Percentiles rank a stretch among this genome's conserved stretches.
Conservation (phyloP, 2,329 filamentous ascomycete species). For the Aspergillus sp. region DNA sequence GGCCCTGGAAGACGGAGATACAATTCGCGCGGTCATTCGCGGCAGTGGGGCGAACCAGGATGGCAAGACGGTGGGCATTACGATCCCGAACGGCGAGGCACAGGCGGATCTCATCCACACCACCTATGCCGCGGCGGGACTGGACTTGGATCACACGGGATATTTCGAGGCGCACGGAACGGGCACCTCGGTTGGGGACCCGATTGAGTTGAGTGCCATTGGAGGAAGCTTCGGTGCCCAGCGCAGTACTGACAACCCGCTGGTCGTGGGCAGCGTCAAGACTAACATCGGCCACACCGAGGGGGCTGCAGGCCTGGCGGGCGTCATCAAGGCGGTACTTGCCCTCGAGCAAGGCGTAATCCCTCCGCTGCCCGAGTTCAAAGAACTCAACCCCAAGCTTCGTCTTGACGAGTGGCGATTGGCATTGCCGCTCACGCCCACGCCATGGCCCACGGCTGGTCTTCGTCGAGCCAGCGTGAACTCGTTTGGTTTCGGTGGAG, state of each 20-base stretch:
- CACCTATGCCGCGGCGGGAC: constrained; percentile 28
- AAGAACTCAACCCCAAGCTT: constrained; percentile 43
- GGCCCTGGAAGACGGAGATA: constrained; percentile 48
- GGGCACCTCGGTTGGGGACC: constrained; percentile 31
- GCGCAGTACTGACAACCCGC: constrained; percentile 13
- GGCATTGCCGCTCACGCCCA: constrained; percentile 12
- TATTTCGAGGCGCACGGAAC: constrained; percentile 45
- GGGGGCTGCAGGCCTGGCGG: constrained; percentile 51
- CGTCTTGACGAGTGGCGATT: constrained; percentile 24
- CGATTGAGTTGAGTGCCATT: constrained; percentile 17
- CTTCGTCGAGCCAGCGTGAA: constrained; percentile 23
- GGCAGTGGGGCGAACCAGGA: constrained; percentile 30
- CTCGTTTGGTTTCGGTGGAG: constrained; percentile 30
- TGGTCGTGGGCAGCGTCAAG: constrained; percentile 32
- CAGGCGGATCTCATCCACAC: constrained; percentile 39
- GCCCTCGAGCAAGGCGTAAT: constrained; percentile 41
- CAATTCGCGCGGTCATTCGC: constrained; percentile 25
- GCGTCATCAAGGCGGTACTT: constrained; percentile 47
- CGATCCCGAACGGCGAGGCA: constrained; percentile 37
- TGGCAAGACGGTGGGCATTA: constrained; percentile 41
- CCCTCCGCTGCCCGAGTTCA: constrained; percentile 47
- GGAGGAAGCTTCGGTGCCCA: constrained; percentile 15
- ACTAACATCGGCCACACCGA: constrained; percentile 49
- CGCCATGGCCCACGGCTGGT: constrained; percentile 19
- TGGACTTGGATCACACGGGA: constrained; percentile 17